Evolutionary conservation across 1,284 basidiomycete genomes (phyloP).

Genomic region (Puccinia novopanici): DNA sequence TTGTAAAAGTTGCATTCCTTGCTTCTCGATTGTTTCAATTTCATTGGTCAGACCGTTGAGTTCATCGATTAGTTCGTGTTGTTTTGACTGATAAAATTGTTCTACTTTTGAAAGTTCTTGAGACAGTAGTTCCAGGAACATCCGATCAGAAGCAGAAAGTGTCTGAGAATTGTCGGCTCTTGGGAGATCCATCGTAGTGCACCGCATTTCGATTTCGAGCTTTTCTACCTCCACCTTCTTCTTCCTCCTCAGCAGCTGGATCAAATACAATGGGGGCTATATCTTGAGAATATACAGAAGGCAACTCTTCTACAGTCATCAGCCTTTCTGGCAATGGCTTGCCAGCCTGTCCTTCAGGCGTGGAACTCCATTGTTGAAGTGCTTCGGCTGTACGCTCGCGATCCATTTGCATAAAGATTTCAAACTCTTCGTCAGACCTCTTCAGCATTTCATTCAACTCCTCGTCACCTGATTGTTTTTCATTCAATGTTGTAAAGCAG

Average conservation of each 20-base stretch:
- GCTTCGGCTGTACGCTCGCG: conserved; percentile 74
- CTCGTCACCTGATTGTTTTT: conserved; percentile 91
- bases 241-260: conserved; percentile 53
- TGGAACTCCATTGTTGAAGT: conserved; percentile 70
- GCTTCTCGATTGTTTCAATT: conserved; percentile 11
- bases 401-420: conserved; percentile 83
- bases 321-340: conserved; percentile 76
- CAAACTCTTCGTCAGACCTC: conserved; percentile 77
- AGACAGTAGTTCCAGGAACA: conserved; percentile 20
- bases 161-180: too few relatives aligned
- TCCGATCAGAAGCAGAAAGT: conserved; percentile 13
- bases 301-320: conserved; percentile 85
- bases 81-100: conserved; percentile 22
- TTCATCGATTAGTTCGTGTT: conserved; percentile 18
- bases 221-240: conserved; percentile 57
- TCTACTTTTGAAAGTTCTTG: conserved; percentile 31
- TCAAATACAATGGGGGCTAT: conserved; percentile 36
- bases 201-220: conserved; percentile 56
- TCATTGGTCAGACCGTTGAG: conserved; percentile 15
- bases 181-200: conserved; percentile 60
- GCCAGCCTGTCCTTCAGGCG: conserved; percentile 67
- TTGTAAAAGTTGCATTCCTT: conserved; percentile 20
- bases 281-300: conserved; percentile 71
- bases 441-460: conserved; percentile 93
- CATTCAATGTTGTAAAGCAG: background rate